Conservation (phyloP, 2,329 filamentous ascomycete genomes). For the Colletotrichum tropicicola region DNA sequence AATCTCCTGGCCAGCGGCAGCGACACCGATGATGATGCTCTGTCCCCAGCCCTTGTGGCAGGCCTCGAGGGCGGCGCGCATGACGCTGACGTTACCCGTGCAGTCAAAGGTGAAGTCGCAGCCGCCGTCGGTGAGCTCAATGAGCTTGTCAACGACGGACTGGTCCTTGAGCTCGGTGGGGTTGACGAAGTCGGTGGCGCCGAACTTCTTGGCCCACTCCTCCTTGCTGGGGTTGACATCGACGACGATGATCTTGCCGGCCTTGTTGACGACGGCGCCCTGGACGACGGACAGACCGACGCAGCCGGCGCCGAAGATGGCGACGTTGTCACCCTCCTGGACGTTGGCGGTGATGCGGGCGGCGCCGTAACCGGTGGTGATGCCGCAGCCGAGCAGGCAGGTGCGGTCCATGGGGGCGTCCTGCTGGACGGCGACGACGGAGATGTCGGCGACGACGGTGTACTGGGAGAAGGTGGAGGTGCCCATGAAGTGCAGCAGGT, state of each 20-base stretch:
- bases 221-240: slow-evolving; percentile 90
- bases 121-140: slow-evolving; percentile 97
- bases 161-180: slow-evolving; percentile 80
- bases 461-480: slow-evolving; percentile 99
- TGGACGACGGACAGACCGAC: slow-evolving; percentile 96
- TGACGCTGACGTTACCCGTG: slow-evolving; percentile 95
- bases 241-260: slow-evolving; percentile 78
- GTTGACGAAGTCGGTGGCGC: slow-evolving; percentile 97
- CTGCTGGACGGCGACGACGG: slow-evolving; percentile 90
- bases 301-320: slow-evolving; percentile 94
- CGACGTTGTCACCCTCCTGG: slow-evolving; percentile 88
- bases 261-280: slow-evolving; percentile 86
- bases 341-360: slow-evolving; percentile 93
- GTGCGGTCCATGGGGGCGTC: slow-evolving; percentile 96
- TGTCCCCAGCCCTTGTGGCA: slow-evolving; percentile 99
- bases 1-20: slow-evolving; percentile 95
- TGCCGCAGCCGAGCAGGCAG: slow-evolving; percentile 95
- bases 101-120: slow-evolving; percentile 99
- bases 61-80: slow-evolving; percentile 94
- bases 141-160: slow-evolving; percentile 88
- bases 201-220: slow-evolving; percentile 92
- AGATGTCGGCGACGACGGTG: slow-evolving; percentile 98
- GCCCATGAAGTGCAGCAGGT: slow-evolving; percentile 98
- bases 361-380: slow-evolving; percentile 97
- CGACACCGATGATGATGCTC: slow-evolving; percentile 97